These are phyloP conservation scores for Massariosphaeria phaeospora DNA, from an alignment of 495 filamentous ascomycete species.

Conservation along the genomic window DNA sequence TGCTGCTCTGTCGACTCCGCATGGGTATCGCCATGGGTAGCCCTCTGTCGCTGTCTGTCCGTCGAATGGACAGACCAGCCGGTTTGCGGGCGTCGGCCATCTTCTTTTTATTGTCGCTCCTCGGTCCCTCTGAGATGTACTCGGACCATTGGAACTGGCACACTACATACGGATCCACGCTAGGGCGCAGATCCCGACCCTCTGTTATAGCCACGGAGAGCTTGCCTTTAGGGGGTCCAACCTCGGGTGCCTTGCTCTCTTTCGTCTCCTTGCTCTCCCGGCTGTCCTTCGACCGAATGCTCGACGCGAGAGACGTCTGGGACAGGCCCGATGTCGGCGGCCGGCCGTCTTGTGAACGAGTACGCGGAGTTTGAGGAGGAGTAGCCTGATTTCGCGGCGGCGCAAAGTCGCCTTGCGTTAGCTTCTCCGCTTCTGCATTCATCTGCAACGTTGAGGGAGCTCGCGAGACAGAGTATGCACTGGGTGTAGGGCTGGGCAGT, in stretches of 20 bases:
- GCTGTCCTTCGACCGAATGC: background rate
- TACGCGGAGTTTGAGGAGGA: conserved; percentile 78
- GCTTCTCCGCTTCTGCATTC: conserved; percentile 70
- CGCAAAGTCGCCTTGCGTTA: conserved; percentile 70
- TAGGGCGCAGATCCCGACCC: conserved; percentile 72
- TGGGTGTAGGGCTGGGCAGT: conserved; percentile 47
- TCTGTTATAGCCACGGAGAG: conserved; percentile 82
- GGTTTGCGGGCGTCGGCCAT: conserved; percentile 32
- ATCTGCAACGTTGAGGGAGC: conserved; percentile 49
- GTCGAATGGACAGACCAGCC: conserved; percentile 54
- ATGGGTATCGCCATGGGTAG: conserved; percentile 92
- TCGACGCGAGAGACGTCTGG: conserved; percentile 16
- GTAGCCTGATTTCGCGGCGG: conserved; percentile 73
- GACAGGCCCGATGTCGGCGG: conserved; percentile 21
- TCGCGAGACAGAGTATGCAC: conserved; percentile 43
- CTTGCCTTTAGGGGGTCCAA: conserved; percentile 80
- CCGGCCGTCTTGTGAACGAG: conserved; percentile 63
- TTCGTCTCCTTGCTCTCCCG: conserved; percentile 32
- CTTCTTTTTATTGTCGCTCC: conserved; percentile 45
- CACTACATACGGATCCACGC: conserved; percentile 87
- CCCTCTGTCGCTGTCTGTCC: conserved; percentile 68
- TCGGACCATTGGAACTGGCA: conserved; percentile 96
- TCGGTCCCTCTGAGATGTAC: conserved; percentile 83
- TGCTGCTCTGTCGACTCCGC: conserved; percentile 90
- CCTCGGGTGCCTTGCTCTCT: conserved; percentile 51